Conservation (phyloP, 2,329 filamentous ascomycete species). For the Podosphaera aphanis region DNA sequence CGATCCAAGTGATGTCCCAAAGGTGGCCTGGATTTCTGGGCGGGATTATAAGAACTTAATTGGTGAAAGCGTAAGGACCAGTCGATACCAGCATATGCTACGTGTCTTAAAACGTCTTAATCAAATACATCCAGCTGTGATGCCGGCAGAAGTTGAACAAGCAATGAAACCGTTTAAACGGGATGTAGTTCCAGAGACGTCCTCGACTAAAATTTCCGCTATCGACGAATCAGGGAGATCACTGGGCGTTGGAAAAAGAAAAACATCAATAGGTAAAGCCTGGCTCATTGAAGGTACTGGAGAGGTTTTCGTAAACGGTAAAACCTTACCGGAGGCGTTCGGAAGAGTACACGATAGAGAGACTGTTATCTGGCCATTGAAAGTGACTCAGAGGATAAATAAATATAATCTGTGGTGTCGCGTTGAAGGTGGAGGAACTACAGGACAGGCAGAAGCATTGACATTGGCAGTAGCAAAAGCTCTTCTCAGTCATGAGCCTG, state of each 20-base stretch:
- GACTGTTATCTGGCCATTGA: slow-evolving; percentile 78
- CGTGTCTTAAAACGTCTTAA: slow-evolving; percentile 59
- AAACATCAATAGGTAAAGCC: slow-evolving; percentile 64
- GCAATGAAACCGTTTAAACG: slow-evolving; percentile 50
- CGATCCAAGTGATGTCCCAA: slow-evolving; percentile 39
- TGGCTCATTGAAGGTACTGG: slow-evolving; percentile 84
- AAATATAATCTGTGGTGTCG: slow-evolving; percentile 94
- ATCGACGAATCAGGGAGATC: slow-evolving; percentile 62
- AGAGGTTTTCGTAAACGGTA: slow-evolving; percentile 75
- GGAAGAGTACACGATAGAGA: slow-evolving; percentile 80
- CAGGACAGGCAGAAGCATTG: slow-evolving; percentile 85
- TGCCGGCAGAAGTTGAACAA: slow-evolving; percentile 42
- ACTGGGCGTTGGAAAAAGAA: slow-evolving; percentile 62
- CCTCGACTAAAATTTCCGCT: slow-evolving; percentile 34
- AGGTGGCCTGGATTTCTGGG: slow-evolving; percentile 60
- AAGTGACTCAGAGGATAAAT: slow-evolving; percentile 59
- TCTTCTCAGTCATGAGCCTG: slow-evolving; percentile 74
- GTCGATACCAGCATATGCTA: slow-evolving; percentile 59
- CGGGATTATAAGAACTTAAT: slow-evolving; percentile 48
- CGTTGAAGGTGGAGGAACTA: slow-evolving; percentile 68
- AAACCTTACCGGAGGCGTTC: slow-evolving; percentile 60
- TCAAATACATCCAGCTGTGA: slow-evolving; percentile 56
- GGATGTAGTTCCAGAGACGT: slow-evolving; percentile 45
- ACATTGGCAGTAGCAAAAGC: slow-evolving; percentile 77
- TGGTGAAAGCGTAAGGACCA: slow-evolving; percentile 49